Base-by-base conservation (phyloP, 2,329 filamentous ascomycete genomes). In the Xenoacremonium recifei region DNA sequence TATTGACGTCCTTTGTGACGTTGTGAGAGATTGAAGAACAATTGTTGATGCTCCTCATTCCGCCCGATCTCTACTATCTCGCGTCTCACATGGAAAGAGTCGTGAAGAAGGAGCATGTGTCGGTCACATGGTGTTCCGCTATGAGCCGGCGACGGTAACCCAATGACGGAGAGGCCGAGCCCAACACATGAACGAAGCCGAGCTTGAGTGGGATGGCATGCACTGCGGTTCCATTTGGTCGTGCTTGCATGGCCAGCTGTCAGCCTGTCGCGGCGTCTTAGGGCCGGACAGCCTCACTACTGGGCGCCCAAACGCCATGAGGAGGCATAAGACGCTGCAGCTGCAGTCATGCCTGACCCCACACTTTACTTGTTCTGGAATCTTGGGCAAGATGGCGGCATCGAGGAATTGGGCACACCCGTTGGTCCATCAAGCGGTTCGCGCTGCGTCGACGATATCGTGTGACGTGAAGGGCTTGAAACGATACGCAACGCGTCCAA, bases 281-380 rank as follows among this genome's bases (percentile, higher is more conserved):
- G 18, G 35, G 21, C 35, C 9, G 20, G 45, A 43, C 51, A 54
- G 54, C 54, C 54, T 57, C 54, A 58, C 49, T 56, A 37, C n/a
- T n/a, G n/a, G 43, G 47, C 31, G 29, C 38, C 21, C 20, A 15
- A n/a, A 29, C 21, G 38, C 39, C 37, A 21, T 42, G 36, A 32
- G 15, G n/a, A 6, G 29, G 13, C 23, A 13, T 7, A 35, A 34
- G 46, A 42, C 56, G 44, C 55, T 58, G 55, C 55, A 54, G 44
- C 55, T 58, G 55, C 55, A 54, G 48, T 58, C 49, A 51, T 59
- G 55, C 55, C 55, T 51, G 50, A 58, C 54, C 52, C 53, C 54
- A 55, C 48, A 51, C 46, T 44, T 50, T 46, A 50, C 48, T 46
- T 41, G 40, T 44, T 35, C 16, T 31, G 40, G 41, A 37, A 23